These are phyloP conservation scores for Penicillium manginii DNA, from an alignment of 495 filamentous ascomycete genomes.

Conservation along the genomic window DNA sequence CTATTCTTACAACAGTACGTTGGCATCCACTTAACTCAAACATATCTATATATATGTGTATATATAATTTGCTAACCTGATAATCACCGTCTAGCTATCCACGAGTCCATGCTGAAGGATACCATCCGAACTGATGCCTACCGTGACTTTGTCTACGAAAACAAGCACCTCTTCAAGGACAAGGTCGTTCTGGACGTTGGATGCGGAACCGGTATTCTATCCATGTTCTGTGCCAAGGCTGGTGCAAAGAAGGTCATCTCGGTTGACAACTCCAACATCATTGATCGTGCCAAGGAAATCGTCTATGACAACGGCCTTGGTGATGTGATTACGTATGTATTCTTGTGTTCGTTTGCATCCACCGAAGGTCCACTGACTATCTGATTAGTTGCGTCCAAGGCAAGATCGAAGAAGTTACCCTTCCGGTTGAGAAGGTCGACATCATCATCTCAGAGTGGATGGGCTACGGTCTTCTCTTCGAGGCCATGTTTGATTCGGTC, in stretches of 20 bases:
- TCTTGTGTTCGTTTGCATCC: background rate
- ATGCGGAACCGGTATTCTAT: slow-evolving; percentile 90
- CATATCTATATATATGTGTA: no score
- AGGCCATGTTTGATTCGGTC: slow-evolving; percentile 94
- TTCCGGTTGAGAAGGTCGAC: slow-evolving; percentile 83
- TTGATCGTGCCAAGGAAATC: slow-evolving; percentile 83
- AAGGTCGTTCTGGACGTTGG: slow-evolving; percentile 93
- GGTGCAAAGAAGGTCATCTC: slow-evolving; percentile 89
- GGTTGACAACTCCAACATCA: slow-evolving; percentile 93
- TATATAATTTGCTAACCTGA: no score
- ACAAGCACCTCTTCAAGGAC: slow-evolving; percentile 87
- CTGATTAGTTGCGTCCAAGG: slow-evolving; percentile 66
- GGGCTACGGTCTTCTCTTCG: slow-evolving; percentile 92
- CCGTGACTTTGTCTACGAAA: slow-evolving; percentile 73
- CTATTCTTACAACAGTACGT: slow-evolving; percentile 75
- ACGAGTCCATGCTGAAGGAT: slow-evolving; percentile 90
- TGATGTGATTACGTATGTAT: slow-evolving; percentile 71
- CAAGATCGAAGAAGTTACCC: slow-evolving; percentile 86
- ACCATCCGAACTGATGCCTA: slow-evolving; percentile 68
- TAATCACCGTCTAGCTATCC: slow-evolving; percentile 62
- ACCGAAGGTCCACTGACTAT: slow-evolving; percentile 14
- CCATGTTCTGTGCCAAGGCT: slow-evolving; percentile 90
- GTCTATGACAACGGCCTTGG: slow-evolving; percentile 79
- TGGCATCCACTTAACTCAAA: background rate
- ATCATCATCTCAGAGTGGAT: slow-evolving; percentile 98